Base-by-base conservation (phyloP, 768 basidiomycete genomes). In the Rhodocollybia butyracea region DNA sequence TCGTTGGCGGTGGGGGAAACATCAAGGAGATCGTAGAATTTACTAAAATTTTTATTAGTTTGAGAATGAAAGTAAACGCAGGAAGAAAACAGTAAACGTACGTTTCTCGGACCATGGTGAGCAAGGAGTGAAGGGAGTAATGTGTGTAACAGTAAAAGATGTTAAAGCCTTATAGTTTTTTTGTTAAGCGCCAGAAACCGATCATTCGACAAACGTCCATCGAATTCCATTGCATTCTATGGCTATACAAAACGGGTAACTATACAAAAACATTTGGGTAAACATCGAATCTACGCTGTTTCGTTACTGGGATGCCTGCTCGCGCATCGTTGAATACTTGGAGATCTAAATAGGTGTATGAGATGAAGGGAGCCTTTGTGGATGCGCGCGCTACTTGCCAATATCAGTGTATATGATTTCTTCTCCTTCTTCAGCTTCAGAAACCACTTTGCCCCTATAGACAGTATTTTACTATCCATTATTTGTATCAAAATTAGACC, bases 21-120 rank as follows among this genome's bases (percentile, higher is more conserved):
- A 61, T 95, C 94, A 46, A 98, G 84, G 58, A 97, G 82, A 73
- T 97, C 94, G 74, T 98, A 93, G 69, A 81, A 92, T 83, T 93
- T 89, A 64, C 91, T 93, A 70, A 24, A 45, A 19, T 59, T 47
- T 36, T 43, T 21, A 36, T 22, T 34, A 38, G 31, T 30, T 22
- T 43, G 42, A 34, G 10, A 36, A 31, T 38, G 21, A 46, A 36
- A n/a, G 41, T 10, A 13, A 24, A 26, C 12, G 27, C 24, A 42
- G 31, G 36, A 27, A 2, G 38, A 7, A 40, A 21, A 1, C 6
- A 13, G 27, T 15, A 2, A 15, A 39, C 55, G 8, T 41, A 56
- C 55, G 55, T 48, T 41, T 56, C 55, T 48, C 46, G 32, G 24
- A 56, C 55, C 55, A 56, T 56, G 21, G 29, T 39, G 22, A 24